A percentile compares a stretch with the other conserved stretches of the same genome.
phyloP scores from a whole-genome alignment of 352 stramenopile genomes.

The Phytopythium aichiense region DNA sequence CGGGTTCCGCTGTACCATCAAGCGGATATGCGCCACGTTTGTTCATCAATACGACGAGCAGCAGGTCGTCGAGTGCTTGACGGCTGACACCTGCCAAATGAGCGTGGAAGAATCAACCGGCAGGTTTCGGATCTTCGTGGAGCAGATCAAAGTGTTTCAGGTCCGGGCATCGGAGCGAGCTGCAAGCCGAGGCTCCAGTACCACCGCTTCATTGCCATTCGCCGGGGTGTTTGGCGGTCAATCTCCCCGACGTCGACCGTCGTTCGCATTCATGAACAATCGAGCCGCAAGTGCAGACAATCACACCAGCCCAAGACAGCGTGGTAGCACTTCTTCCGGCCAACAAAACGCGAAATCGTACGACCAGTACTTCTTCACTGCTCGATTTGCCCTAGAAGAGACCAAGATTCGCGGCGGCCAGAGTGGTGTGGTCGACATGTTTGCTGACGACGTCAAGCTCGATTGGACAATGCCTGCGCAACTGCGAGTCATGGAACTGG shows the following conservation, averaged over 20 bases:
- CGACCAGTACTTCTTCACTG: conserved; percentile 40
- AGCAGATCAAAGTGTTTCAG: conserved; percentile 40
- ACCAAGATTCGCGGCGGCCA: conserved; percentile 34
- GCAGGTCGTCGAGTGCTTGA: conserved; percentile 49
- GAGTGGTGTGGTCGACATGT: conserved; percentile 67
- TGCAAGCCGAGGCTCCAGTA: neutral
- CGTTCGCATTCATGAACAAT: neutral
- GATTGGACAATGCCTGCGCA: conserved; percentile 54
- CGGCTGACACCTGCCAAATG: conserved; percentile 54
- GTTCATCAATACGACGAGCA: conserved; percentile 23
- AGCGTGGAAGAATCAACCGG: conserved; percentile 48
- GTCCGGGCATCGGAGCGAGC: neutral
- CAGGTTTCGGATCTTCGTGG: conserved; percentile 51
- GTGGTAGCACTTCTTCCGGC: neutral
- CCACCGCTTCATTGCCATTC: neutral
- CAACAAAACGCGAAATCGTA: neutral
- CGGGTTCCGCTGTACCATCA: conserved; percentile 62
- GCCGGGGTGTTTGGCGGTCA: conserved; percentile 1
- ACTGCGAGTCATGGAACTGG: conserved; percentile 57
- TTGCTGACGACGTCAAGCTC: conserved; percentile 37
- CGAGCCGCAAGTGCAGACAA: too few species aligned
- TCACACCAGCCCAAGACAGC: neutral
- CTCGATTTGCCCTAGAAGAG: conserved; percentile 68
- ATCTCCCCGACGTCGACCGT: conserved; percentile 1
- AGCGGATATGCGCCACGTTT: conserved; percentile 52